phyloP scores from a whole-genome alignment of 2,329 filamentous ascomycete genomes.

The Botryotinia globosa region DNA sequence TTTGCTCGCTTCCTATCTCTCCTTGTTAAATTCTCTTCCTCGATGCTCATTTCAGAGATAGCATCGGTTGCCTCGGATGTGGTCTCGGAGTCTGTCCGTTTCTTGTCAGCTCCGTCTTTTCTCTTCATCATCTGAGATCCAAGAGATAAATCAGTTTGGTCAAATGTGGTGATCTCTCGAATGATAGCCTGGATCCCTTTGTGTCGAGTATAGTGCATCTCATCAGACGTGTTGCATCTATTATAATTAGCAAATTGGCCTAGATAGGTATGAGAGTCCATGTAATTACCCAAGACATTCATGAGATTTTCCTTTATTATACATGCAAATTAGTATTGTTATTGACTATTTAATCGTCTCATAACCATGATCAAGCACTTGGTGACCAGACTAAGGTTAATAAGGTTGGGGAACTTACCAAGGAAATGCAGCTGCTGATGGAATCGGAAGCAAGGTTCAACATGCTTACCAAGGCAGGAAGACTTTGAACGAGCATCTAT shows the following conservation, averaged over 20 bases:
- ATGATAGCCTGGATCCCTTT: constrained; percentile 36
- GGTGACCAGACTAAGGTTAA: neutral
- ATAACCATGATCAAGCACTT: neutral
- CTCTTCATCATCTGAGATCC: constrained; percentile 13
- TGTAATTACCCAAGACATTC: constrained; percentile 35
- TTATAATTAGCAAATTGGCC: constrained; percentile 20
- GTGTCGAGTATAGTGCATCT: constrained; percentile 37
- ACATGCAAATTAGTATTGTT: neutral
- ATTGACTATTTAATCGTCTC: neutral
- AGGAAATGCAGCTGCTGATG: constrained; percentile 39
- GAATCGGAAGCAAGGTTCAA: constrained; percentile 38
- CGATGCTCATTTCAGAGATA: constrained; percentile 25
- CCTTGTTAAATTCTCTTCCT: constrained; percentile 26
- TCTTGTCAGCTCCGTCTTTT: neutral
- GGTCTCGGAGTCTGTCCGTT: constrained; percentile 2
- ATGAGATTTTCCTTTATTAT: constrained; percentile 33
- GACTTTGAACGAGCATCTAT: constrained; percentile 36
- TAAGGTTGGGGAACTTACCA: constrained; percentile 27
- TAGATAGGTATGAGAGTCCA: neutral
- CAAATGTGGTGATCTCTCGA: constrained; percentile 30
- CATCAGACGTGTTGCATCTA: constrained; percentile 37
- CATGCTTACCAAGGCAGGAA: constrained; percentile 37
- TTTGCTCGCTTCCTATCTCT: constrained; percentile 33
- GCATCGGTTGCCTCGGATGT: constrained; percentile 25
- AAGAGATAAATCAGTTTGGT: constrained; percentile 21